These are phyloP conservation scores for Metschnikowia bowlesiae DNA, from an alignment of 805 yeast genomes.

Conservation along the genomic window DNA sequence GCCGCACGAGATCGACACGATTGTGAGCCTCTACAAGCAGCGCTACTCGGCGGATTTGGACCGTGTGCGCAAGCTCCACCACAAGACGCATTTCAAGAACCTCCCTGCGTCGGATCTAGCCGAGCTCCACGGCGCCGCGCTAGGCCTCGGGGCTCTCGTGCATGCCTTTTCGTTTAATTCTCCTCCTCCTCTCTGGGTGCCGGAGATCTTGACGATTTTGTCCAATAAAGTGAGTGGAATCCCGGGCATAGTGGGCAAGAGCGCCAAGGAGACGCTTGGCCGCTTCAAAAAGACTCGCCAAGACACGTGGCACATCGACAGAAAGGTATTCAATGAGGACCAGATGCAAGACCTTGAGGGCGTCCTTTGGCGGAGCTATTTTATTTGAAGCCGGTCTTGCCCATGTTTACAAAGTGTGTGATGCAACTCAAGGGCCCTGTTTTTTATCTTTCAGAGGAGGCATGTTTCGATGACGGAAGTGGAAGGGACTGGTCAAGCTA, in stretches of 20 bases:
- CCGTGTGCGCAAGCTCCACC: constrained; percentile 41
- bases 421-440: not conserved
- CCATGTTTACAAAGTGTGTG: not conserved
- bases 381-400: constrained; percentile 43
- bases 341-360: constrained; percentile 92
- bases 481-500: too few relatives aligned
- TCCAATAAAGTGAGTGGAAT: constrained; percentile 69
- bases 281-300: constrained; percentile 87
- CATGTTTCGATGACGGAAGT: too few relatives aligned
- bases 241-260: constrained; percentile 73
- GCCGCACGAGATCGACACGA: constrained; percentile 41
- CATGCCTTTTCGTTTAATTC: constrained; percentile 86
- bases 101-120: constrained; percentile 39
- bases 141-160: constrained; percentile 84
- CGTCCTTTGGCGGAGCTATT: constrained; percentile 87
- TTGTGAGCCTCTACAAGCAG: constrained; percentile 37
- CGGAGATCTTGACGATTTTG: constrained; percentile 60
- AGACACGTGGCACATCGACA: constrained; percentile 94
- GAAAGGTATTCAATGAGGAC: constrained; percentile 64
- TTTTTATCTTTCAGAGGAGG: too few relatives aligned
- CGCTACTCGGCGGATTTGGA: constrained; percentile 28
- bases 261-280: constrained; percentile 77
- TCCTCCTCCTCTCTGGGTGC: constrained; percentile 92
- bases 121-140: constrained; percentile 73
- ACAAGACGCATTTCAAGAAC: constrained; percentile 32